Evolutionary conservation across 768 basidiomycete genomes (phyloP).

Genomic region (Russula earlei): DNA sequence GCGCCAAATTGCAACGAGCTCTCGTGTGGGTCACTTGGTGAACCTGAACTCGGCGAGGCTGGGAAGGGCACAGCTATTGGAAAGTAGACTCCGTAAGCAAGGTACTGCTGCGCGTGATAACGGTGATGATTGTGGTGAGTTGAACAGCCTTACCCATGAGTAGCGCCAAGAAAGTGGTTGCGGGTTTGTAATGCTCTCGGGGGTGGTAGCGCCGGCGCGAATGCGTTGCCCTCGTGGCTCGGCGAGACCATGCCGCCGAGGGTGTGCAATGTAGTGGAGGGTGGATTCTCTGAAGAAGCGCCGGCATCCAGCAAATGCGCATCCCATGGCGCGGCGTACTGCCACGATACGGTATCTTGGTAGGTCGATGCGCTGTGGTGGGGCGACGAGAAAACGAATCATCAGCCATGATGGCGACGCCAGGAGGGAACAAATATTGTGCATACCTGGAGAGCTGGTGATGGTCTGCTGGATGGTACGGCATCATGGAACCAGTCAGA

Average conservation of each 20-base stretch:
- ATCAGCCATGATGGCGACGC: background rate
- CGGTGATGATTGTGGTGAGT: background rate
- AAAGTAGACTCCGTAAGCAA: background rate
- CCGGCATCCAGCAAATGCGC: background rate
- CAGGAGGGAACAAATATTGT: background rate
- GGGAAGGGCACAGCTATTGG: constrained; percentile 1
- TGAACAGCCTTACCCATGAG: constrained; percentile 5
- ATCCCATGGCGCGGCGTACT: constrained; percentile 2
- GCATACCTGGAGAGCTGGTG: constrained; percentile 5
- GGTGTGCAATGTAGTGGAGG: background rate
- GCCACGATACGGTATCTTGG: constrained; percentile 8
- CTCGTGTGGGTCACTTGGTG: constrained; percentile 2
- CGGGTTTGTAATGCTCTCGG: background rate
- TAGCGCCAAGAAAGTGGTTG: background rate
- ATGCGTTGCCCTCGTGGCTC: constrained; percentile 5
- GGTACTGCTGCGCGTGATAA: background rate
- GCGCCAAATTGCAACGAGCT: background rate
- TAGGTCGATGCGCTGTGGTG: constrained; percentile 1
- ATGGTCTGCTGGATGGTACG: constrained; percentile 7
- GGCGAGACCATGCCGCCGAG: constrained; percentile 7
- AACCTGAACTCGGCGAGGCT: background rate
- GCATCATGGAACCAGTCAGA: constrained; percentile 9
- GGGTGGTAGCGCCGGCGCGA: background rate
- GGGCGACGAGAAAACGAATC: background rate
- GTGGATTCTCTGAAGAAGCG: background rate